Percentiles rank a stretch among this genome's conserved stretches.
Evolutionary conservation across 768 basidiomycete species (phyloP).

Genomic region (Mycena metata): DNA sequence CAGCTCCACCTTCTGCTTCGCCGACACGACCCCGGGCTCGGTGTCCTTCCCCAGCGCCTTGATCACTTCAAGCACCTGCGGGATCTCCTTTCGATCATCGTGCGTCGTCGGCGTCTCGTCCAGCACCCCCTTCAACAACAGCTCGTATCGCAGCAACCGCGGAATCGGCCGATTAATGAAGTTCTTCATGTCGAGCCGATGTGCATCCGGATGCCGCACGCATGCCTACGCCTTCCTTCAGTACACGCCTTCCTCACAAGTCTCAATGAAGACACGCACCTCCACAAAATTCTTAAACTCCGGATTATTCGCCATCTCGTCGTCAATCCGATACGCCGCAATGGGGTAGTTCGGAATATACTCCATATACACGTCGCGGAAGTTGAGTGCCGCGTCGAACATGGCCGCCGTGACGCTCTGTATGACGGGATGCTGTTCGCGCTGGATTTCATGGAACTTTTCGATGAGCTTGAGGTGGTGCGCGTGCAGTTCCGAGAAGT

Average conservation of each 20-base stretch:
- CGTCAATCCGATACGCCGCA: slow-evolving; percentile 88
- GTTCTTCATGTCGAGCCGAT: slow-evolving; percentile 90
- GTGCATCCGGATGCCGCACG: slow-evolving; percentile 79
- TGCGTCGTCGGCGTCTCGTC: slow-evolving; percentile 81
- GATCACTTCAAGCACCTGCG: slow-evolving; percentile 90
- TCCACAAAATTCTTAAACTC: slow-evolving; percentile 88
- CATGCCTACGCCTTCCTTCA: slow-evolving; percentile 45
- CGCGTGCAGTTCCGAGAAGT: slow-evolving; percentile 79
- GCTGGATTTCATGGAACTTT: slow-evolving; percentile 86
- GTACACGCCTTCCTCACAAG: slow-evolving; percentile 47
- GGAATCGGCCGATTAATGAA: slow-evolving; percentile 95
- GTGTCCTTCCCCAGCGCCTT: slow-evolving; percentile 88
- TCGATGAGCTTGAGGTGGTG: slow-evolving; percentile 86
- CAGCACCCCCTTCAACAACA: slow-evolving; percentile 86
- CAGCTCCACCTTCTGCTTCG: slow-evolving; percentile 90
- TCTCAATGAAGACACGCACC: slow-evolving; percentile 55
- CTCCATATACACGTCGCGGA: slow-evolving; percentile 92
- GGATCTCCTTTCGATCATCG: slow-evolving; percentile 85
- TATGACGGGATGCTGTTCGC: slow-evolving; percentile 87
- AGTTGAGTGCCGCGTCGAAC: slow-evolving; percentile 91
- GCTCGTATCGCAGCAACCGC: slow-evolving; percentile 88
- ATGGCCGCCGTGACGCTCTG: slow-evolving; percentile 82
- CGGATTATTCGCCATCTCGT: slow-evolving; percentile 86
- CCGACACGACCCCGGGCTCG: slow-evolving; percentile 87
- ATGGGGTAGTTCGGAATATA: slow-evolving; percentile 94